A percentile compares a stretch with the other conserved stretches of the same genome.
These are phyloP conservation scores for Lepidium sativum DNA, from an alignment of 345 rosid species.

Conservation along the genomic window DNA sequence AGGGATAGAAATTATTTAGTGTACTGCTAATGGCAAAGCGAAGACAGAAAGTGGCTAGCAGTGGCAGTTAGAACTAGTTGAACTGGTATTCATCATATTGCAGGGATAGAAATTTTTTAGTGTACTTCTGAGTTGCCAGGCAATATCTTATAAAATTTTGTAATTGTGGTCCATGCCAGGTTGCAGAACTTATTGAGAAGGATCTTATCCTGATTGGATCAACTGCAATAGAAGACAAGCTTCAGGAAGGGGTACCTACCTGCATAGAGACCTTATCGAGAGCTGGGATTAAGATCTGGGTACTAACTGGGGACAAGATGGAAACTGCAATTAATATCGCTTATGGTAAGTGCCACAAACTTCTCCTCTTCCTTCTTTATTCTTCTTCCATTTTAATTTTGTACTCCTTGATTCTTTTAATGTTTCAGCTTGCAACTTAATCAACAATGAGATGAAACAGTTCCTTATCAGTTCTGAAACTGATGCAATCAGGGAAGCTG, in stretches of 20 bases:
- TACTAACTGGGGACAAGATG: constrained; percentile 94
- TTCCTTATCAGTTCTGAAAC: constrained; percentile 91
- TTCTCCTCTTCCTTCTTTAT: background rate
- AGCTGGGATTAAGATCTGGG: constrained; percentile 99
- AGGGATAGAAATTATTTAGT: background rate
- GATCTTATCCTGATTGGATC: constrained; percentile 78
- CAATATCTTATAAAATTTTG: background rate
- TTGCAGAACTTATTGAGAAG: constrained; percentile 84
- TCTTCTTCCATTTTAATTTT: background rate
- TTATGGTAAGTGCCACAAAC: constrained; percentile 51
- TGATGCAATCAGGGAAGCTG: constrained; percentile 78
- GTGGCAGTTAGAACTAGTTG: background rate
- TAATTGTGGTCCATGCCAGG: constrained; percentile 42
- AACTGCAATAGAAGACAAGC: constrained; percentile 98
- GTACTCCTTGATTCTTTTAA: background rate
- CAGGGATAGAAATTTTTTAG: background rate
- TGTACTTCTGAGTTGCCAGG: constrained; percentile 7
- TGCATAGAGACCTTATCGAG: constrained; percentile 92
- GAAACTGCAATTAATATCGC: constrained; percentile 99
- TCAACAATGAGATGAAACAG: constrained; percentile 88
- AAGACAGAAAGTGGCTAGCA: background rate
- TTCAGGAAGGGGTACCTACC: constrained; percentile 95
- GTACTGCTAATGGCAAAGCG: too few species aligned
- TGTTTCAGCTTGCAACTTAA: constrained; percentile 85
- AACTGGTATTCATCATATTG: background rate